Conservation (phyloP, 2,329 filamentous ascomycete genomes). For the Chrysosporium queenslandicum region DNA sequence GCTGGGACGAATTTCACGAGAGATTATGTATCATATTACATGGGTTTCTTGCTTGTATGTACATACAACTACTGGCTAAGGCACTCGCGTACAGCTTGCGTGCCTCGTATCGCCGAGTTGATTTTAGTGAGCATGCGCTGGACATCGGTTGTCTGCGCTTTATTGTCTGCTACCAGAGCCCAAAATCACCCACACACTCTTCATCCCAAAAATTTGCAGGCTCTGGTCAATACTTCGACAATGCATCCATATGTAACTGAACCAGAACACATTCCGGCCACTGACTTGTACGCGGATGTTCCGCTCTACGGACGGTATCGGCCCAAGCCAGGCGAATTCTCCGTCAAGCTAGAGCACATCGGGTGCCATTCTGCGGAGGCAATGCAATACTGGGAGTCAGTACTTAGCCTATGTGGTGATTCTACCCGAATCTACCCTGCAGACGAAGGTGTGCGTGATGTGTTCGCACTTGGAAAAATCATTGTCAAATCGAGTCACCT, state of each 20-base stretch:
- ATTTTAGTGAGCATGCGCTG: too few species aligned
- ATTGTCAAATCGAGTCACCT: conserved; percentile 30
- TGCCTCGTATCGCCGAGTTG: too few species aligned
- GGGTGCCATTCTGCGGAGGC: conserved; percentile 35
- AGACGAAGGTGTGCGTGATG: conserved; percentile 24
- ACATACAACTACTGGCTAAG: too few species aligned
- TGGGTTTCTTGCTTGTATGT: too few species aligned
- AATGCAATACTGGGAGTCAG: conserved; percentile 35
- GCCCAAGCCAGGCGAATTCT: not conserved
- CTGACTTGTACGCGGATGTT: conserved; percentile 27
- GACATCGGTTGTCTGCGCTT: too few species aligned
- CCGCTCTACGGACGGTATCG: conserved; percentile 4
- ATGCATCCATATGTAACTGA: conserved; percentile 18
- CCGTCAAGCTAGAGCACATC: not conserved
- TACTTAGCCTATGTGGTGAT: conserved; percentile 22
- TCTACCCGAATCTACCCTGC: conserved; percentile 27
- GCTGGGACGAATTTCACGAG: too few species aligned
- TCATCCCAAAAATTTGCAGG: not conserved
- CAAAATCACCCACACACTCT: not conserved
- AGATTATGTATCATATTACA: too few species aligned
- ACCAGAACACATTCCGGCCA: conserved; percentile 25
- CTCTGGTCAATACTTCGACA: too few species aligned
- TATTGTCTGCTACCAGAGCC: not conserved
- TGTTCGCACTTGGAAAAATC: conserved; percentile 29
- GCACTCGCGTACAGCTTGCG: too few species aligned